Evolutionary conservation across 1,284 basidiomycete species (phyloP).

Genomic region (Fomitopsis pinicola): DNA sequence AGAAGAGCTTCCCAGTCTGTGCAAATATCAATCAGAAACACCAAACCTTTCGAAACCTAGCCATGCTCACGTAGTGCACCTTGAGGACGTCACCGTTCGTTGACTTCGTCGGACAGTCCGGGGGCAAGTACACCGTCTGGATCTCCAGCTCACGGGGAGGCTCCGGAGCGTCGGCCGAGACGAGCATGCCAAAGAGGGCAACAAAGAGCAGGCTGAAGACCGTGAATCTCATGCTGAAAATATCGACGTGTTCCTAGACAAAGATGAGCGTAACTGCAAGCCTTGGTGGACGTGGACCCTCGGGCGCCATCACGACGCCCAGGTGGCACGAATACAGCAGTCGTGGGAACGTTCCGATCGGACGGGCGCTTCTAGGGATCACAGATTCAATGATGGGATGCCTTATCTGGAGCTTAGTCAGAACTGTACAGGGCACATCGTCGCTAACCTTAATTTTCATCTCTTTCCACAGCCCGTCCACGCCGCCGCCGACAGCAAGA

Average conservation of each 20-base stretch:
- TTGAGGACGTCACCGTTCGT: constrained; percentile 62
- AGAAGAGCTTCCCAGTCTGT: constrained; percentile 71
- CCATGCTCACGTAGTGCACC: constrained; percentile 72
- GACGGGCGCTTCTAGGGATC: neutral
- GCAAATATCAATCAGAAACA: neutral
- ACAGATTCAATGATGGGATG: neutral
- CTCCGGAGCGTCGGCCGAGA: constrained; percentile 30
- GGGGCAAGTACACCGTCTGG: constrained; percentile 56
- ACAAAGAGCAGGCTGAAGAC: constrained; percentile 29
- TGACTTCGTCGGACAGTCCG: constrained; percentile 54
- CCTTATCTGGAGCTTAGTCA: constrained; percentile 28
- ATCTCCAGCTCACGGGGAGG: constrained; percentile 55
- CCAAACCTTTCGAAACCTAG: neutral
- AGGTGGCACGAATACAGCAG: constrained; percentile 1
- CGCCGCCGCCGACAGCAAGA: constrained; percentile 27
- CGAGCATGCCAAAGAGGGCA: constrained; percentile 36
- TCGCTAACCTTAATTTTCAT: constrained; percentile 32
- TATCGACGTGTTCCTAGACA: neutral
- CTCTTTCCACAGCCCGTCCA: constrained; percentile 23
- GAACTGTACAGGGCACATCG: constrained; percentile 31
- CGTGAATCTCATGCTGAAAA: constrained; percentile 12
- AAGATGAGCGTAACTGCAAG: neutral
- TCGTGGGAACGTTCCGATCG: constrained; percentile 13
- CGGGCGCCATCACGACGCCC: neutral
- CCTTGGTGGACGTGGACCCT: neutral